A percentile compares a stretch with the other conserved stretches of the same genome.
phyloP scores from a whole-genome alignment of 2,329 filamentous ascomycete species.

The Aspergillus sojae region DNA sequence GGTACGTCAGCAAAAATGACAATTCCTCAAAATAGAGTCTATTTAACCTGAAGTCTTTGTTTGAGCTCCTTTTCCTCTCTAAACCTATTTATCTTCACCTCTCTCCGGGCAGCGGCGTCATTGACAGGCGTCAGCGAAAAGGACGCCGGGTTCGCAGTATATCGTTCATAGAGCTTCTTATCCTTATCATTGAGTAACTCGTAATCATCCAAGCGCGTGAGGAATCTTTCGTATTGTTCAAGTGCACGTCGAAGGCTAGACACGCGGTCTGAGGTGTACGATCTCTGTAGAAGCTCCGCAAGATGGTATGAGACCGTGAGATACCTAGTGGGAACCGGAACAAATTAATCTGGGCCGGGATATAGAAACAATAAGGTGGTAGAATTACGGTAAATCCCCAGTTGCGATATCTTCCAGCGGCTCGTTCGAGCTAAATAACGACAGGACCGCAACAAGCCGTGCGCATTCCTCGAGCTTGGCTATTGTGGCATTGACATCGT shows the following conservation, averaged over 20 bases:
- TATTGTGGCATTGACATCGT: constrained; percentile 68
- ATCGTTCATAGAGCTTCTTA: constrained; percentile 70
- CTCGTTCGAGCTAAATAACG: constrained; percentile 91
- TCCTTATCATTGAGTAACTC: constrained; percentile 68
- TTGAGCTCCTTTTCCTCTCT: constrained; percentile 83
- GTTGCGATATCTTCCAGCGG: constrained; percentile 83
- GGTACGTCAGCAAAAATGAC: constrained; percentile 33
- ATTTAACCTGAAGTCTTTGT: constrained; percentile 71
- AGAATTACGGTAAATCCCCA: constrained; percentile 71
- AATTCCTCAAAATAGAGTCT: constrained; percentile 17
- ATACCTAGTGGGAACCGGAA: constrained; percentile 53
- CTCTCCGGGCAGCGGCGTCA: constrained; percentile 70
- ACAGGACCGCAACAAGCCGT: constrained; percentile 67
- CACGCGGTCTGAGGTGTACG: constrained; percentile 66
- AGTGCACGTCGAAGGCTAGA: constrained; percentile 65
- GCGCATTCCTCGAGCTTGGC: constrained; percentile 73
- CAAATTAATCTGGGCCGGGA: constrained; percentile 22
- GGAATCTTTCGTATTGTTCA: constrained; percentile 74
- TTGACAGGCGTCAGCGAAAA: constrained; percentile 72
- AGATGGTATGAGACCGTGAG: constrained; percentile 76
- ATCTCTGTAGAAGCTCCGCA: constrained; percentile 75
- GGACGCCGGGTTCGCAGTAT: constrained; percentile 68
- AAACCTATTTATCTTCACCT: constrained; percentile 84
- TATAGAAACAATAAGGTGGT: no score
- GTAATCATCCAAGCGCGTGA: constrained; percentile 78